Evolutionary conservation across 495 filamentous ascomycete species (phyloP), one percentile per base, ranked within the genome.

Genomic region (Lindgomyces ingoldianus): DNA sequence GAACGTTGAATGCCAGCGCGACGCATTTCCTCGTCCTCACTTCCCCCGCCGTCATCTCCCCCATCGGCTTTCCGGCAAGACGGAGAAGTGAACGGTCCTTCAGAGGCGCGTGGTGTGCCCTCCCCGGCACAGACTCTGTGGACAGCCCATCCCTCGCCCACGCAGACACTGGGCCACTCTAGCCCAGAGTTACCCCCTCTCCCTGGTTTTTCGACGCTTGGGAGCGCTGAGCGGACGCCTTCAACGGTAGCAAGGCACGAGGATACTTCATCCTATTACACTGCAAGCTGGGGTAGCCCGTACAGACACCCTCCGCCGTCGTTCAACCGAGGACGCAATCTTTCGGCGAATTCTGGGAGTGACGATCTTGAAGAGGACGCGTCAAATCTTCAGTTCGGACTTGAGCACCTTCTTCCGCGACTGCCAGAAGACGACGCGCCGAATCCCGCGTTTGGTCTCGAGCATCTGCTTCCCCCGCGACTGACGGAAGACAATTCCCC

Each of bases 271-370:
- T 52, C 57, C 2, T 77, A 76, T 70, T 76, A 74, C 60, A 78
- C 75, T 14, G 76, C 76, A 3, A 74, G 69, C 56, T 78, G 76
- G 74, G 76, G 74, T 27, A 74, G 72, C n/a, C 75, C 74, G 22
- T 77, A 77, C 62, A 56, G 72, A 33, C 50, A 56, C 9, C 74
- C 74, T 1, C 56, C 70, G 3, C 73, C 73, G 1, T 30, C 47
- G 11, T 73, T 57, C 67, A 70, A 61, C 52, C 52, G 22, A 41
- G 60, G 36, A 45, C 65, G 59, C 26, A 10, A 36, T 14, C 33
- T 19, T 6, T 62, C 65, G 27, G 54, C 51, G 3, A 22, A 58
- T 10, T 47, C 69, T 16, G 59, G 57, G 18, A 74, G 70, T 61
- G 74, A 77, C 63, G 72, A 71, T 46, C 56, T 73, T 57, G 67